Conservation (phyloP, 2,329 filamentous ascomycete species). For the Magnaporthiopsis incrustans region DNA sequence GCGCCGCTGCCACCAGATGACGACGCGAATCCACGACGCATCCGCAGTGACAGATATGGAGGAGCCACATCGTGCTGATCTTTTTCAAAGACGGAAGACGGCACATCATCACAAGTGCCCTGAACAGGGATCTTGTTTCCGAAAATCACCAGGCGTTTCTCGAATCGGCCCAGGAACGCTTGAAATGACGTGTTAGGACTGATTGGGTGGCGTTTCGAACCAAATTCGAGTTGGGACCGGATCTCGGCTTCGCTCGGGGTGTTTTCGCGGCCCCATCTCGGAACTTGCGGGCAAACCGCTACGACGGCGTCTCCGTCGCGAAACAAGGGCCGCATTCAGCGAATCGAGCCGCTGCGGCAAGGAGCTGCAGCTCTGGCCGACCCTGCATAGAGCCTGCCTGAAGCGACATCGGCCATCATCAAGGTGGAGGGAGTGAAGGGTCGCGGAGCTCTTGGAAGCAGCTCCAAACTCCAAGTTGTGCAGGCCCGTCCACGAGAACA, state of each 20-base stretch:
- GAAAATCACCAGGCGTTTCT: not conserved
- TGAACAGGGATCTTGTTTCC: not conserved
- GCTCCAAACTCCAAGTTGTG: no score
- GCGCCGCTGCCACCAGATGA: not conserved
- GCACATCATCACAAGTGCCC: not conserved
- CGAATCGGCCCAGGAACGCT: not conserved
- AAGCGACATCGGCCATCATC: not conserved
- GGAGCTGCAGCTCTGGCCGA: not conserved
- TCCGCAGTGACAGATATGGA: not conserved
- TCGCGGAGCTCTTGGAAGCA: not conserved
- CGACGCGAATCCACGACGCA: no score
- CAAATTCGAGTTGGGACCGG: not conserved
- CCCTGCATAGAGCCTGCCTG: not conserved
- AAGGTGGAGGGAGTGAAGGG: not conserved
- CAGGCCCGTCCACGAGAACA: no score
- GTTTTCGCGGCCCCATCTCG: not conserved
- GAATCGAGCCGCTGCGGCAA: not conserved
- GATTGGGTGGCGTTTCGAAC: not conserved
- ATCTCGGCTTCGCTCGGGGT: not conserved
- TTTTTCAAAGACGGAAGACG: not conserved
- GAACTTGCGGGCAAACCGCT: not conserved
- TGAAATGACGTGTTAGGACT: not conserved
- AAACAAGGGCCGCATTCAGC: not conserved
- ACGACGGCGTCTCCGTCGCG: no score
- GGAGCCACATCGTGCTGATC: not conserved